Percentiles rank a stretch among this genome's conserved stretches.
These are phyloP conservation scores for Discostella stelligera DNA, from an alignment of 352 stramenopile genomes.

Conservation along the genomic window DNA sequence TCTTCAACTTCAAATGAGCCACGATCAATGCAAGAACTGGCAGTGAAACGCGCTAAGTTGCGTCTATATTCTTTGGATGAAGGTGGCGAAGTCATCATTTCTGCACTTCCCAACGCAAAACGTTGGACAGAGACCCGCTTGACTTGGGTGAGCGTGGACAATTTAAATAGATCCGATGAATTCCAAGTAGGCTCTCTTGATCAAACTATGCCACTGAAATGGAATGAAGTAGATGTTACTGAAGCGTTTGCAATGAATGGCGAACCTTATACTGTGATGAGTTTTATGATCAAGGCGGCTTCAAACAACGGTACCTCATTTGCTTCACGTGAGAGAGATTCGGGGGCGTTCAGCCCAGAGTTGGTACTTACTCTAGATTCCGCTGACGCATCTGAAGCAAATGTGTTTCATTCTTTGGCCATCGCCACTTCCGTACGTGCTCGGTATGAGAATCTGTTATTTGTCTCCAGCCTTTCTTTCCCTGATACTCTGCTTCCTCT, in stretches of 20 bases:
- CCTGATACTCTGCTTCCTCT: background rate
- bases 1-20: constrained; percentile 15
- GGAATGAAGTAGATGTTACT: constrained; percentile 40
- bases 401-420: too few species aligned
- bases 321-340: constrained; percentile 21
- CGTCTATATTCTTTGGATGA: constrained; percentile 27
- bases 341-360: constrained; percentile 21
- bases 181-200: constrained; percentile 11
- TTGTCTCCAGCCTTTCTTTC: background rate
- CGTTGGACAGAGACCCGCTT: constrained; percentile 23
- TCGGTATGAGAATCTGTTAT: too few species aligned
- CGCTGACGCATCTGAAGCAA: too few species aligned
- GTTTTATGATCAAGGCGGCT: constrained; percentile 25
- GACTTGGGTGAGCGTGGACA: constrained; percentile 22
- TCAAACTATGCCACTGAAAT: constrained; percentile 12
- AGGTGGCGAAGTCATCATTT: constrained; percentile 20
- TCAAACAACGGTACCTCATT: constrained; percentile 29
- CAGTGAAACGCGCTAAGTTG: constrained; percentile 26
- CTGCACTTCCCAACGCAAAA: constrained; percentile 23
- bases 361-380: constrained; percentile 21
- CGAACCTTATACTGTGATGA: constrained; percentile 3
- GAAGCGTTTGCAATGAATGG: constrained; percentile 19
- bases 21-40: constrained; percentile 8
- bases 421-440: too few species aligned
- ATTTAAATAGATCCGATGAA: constrained; percentile 16